Conservation (phyloP, 2,329 filamentous ascomycete genomes). For the Didymella segeticola region DNA sequence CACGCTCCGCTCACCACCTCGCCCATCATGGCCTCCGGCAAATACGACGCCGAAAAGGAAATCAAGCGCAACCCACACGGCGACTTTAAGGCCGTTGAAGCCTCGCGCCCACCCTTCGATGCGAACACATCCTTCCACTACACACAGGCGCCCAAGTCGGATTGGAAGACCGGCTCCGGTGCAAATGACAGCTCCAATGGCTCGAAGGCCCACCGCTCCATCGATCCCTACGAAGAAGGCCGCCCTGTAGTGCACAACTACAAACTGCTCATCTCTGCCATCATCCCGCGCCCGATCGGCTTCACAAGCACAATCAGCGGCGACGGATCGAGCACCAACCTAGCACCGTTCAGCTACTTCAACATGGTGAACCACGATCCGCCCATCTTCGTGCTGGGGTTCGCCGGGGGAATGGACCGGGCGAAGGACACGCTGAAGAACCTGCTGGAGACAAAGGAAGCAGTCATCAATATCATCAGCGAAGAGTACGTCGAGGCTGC, state of each 20-base stretch:
- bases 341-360: conserved; percentile 89
- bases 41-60: conserved; percentile 53
- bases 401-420: conserved; percentile 61
- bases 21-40: conserved; percentile 21
- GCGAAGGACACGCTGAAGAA: conserved; percentile 84
- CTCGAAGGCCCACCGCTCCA: conserved; percentile 71
- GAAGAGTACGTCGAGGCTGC: conserved; percentile 88
- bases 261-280: conserved; percentile 84
- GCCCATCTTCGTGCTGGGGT: conserved; percentile 76
- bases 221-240: conserved; percentile 79
- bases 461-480: conserved; percentile 81
- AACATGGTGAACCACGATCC: conserved; percentile 86
- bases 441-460: conserved; percentile 74
- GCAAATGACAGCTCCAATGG: conserved; percentile 64
- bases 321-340: conserved; percentile 72
- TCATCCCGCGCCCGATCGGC: conserved; percentile 82
- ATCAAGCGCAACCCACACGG: conserved; percentile 71
- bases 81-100: conserved; percentile 77
- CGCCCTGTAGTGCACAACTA: conserved; percentile 78
- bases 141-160: conserved; percentile 69
- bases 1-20: neutral
- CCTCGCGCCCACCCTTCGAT: conserved; percentile 68
- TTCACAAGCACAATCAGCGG: conserved; percentile 64
- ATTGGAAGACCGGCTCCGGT: conserved; percentile 71
- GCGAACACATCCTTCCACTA: conserved; percentile 56